Evolutionary conservation across 371 early-diverging fungal genomes (phyloP).

Genomic region (Apophysomyces trapeziformis): DNA sequence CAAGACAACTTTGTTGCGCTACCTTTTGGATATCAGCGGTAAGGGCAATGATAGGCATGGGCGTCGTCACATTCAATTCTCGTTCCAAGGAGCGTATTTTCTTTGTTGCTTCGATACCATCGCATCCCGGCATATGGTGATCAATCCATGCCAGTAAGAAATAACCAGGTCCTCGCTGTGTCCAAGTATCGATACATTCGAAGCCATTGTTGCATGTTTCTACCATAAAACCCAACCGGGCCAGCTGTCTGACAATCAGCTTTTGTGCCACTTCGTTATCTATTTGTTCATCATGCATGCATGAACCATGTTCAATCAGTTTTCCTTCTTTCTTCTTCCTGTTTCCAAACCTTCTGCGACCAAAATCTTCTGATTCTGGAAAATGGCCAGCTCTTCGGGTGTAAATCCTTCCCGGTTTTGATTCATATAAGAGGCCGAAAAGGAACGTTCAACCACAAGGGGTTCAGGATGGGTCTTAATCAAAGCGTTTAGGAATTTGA

Average conservation of each 20-base stretch:
- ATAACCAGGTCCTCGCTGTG: conserved; percentile 35
- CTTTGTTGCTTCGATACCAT: conserved; percentile 49
- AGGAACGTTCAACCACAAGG: conserved; percentile 19
- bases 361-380: conserved; percentile 42
- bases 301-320: background rate
- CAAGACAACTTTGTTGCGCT: conserved; percentile 55
- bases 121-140: conserved; percentile 56
- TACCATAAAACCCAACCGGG: conserved; percentile 40
- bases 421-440: conserved; percentile 19
- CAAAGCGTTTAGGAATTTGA: conserved; percentile 47
- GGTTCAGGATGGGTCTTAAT: conserved; percentile 10
- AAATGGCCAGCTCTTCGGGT: conserved; percentile 43
- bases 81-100: conserved; percentile 38
- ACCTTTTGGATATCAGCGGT: conserved; percentile 61
- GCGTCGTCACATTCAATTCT: conserved; percentile 21
- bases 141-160: conserved; percentile 49
- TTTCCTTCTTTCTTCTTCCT: background rate
- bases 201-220: conserved; percentile 51
- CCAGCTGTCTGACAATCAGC: conserved; percentile 45
- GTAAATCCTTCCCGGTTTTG: conserved; percentile 35
- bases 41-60: conserved; percentile 48
- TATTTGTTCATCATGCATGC: background rate
- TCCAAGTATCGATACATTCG: conserved; percentile 48
- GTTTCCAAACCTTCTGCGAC: conserved; percentile 39
- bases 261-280: conserved; percentile 49